Percentiles rank a stretch among this genome's conserved stretches.
These are phyloP conservation scores for Linanthus parryae DNA, from an alignment of 148 eudicot genomes.

Conservation along the genomic window DNA sequence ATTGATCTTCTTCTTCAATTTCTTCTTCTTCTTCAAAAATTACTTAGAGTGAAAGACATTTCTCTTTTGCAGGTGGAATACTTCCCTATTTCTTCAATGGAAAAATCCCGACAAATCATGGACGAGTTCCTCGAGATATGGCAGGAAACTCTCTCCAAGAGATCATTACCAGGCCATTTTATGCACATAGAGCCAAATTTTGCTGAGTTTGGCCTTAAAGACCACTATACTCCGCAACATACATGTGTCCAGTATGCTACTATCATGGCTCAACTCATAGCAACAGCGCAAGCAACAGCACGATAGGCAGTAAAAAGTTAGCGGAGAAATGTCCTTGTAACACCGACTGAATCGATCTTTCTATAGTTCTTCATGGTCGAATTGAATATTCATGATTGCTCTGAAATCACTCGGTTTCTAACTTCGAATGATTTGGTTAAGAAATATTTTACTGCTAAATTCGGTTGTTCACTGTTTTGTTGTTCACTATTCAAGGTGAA, in stretches of 20 bases:
- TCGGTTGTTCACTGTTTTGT: not conserved
- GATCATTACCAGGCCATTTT: conserved; percentile 81
- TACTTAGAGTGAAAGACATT: too few relatives aligned
- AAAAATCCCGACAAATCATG: conserved; percentile 62
- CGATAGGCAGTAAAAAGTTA: conserved; percentile 53
- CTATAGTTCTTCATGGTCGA: not conserved
- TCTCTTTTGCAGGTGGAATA: conserved; percentile 70
- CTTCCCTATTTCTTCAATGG: conserved; percentile 77
- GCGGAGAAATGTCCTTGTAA: not conserved
- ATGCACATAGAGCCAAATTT: conserved; percentile 65
- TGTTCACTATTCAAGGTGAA: too few relatives aligned
- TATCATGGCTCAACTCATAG: conserved; percentile 71
- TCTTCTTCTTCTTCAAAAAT: too few relatives aligned
- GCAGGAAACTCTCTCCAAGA: conserved; percentile 68
- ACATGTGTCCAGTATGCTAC: conserved; percentile 80
- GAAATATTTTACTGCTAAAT: too few relatives aligned
- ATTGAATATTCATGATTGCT: not conserved
- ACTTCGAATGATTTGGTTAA: too few relatives aligned
- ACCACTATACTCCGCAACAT: conserved; percentile 66
- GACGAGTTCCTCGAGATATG: conserved; percentile 67
- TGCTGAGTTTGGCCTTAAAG: conserved; percentile 63
- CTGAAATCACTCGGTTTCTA: conserved; percentile 2
- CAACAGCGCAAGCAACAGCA: conserved; percentile 60
- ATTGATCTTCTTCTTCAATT: too few relatives aligned
- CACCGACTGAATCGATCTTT: not conserved